These are phyloP conservation scores for Tricholoma sp. DNA, from an alignment of 768 basidiomycete species.

Conservation along the genomic window DNA sequence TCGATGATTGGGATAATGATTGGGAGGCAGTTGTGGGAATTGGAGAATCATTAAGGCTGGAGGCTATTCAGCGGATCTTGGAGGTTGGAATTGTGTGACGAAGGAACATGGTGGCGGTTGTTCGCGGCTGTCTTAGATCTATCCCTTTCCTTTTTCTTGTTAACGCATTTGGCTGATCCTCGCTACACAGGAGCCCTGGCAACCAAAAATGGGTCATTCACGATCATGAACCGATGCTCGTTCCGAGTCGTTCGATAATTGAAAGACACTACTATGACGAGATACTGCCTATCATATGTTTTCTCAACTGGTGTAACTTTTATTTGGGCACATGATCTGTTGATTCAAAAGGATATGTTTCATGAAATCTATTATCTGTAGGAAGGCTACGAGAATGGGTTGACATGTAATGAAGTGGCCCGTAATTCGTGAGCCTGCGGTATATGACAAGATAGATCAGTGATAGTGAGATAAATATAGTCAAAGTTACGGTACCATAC, in stretches of 20 bases:
- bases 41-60: constrained; percentile 25
- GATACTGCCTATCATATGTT: too few species aligned
- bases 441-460: background rate
- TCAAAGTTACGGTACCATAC: background rate
- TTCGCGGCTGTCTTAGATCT: constrained; percentile 37
- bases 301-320: too few species aligned
- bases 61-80: constrained; percentile 42
- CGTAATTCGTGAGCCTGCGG: background rate
- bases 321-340: background rate
- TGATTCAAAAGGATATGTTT: background rate
- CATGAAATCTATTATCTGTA: background rate
- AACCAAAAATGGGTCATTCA: too few species aligned
- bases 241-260: too few species aligned
- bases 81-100: constrained; percentile 44
- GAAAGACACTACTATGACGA: too few species aligned
- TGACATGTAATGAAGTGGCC: background rate
- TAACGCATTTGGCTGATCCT: too few species aligned
- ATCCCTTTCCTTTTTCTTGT: constrained; percentile 7
- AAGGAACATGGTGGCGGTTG: constrained; percentile 46
- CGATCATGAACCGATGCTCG: too few species aligned
- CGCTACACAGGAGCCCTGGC: too few species aligned
- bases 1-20: constrained; percentile 5
- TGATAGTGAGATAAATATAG: background rate
- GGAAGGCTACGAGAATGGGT: background rate
- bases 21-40: constrained; percentile 25